Percentiles rank a stretch among this genome's conserved stretches.
Evolutionary conservation across 257 asterid species (phyloP).

Genomic region (Solanum clarkiae): DNA sequence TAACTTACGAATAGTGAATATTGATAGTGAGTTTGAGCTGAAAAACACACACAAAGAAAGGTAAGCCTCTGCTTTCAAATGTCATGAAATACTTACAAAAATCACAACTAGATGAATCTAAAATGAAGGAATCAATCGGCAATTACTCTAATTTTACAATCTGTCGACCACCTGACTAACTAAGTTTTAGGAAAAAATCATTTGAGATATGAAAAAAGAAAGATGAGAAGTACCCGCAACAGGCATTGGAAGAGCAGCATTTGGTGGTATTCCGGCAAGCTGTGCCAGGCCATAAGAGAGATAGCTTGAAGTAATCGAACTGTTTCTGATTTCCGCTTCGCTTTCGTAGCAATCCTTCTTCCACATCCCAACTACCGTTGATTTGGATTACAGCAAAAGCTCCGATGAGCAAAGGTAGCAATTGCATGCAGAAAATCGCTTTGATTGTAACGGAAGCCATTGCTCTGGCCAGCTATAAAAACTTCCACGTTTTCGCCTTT

Average conservation of each 20-base stretch:
- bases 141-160: neutral
- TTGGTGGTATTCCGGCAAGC: slow-evolving; percentile 38
- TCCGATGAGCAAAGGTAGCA: slow-evolving; percentile 18
- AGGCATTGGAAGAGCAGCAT: slow-evolving; percentile 67
- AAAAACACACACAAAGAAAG: neutral
- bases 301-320: slow-evolving; percentile 67
- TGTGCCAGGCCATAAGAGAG: slow-evolving; percentile 87
- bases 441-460: slow-evolving; percentile 34
- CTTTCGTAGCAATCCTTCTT: slow-evolving; percentile 10
- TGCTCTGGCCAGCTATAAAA: neutral
- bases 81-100: neutral
- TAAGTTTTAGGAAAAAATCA: neutral
- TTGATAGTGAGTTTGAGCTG: slow-evolving; percentile 55
- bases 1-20: slow-evolving; percentile 80
- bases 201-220: neutral
- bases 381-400: slow-evolving; percentile 18
- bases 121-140: neutral
- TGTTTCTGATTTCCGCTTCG: slow-evolving; percentile 31
- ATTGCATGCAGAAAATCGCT: slow-evolving; percentile 7
- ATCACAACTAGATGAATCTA: neutral
- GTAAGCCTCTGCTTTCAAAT: neutral
- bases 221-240: slow-evolving; percentile 46
- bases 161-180: neutral
- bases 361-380: slow-evolving; percentile 13
- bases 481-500: neutral